A percentile compares a stretch with the other conserved stretches of the same genome.
phyloP scores from a whole-genome alignment of 352 stramenopile species.

The Thalassiosira oceanica region DNA sequence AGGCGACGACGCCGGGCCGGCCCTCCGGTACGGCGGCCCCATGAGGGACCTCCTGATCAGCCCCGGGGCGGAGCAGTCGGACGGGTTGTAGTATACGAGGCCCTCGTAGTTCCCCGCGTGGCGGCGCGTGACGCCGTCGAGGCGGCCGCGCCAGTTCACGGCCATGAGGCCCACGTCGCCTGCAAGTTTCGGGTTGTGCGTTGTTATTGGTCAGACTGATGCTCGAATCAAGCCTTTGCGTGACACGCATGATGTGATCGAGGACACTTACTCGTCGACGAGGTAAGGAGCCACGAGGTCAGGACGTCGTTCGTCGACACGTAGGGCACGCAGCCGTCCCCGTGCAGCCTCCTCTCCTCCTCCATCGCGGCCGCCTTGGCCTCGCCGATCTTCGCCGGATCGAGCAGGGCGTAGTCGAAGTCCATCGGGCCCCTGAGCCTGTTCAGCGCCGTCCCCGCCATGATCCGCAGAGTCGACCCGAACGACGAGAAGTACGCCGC shows the following conservation, averaged over 20 bases:
- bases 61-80: slow-evolving; percentile 53
- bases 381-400: neutral
- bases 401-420: neutral
- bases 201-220: no score
- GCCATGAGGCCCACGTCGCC: slow-evolving; percentile 1
- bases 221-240: no score
- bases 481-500: neutral
- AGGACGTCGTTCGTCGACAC: neutral
- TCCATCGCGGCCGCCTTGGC: neutral
- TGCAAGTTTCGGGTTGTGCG: no score
- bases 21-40: slow-evolving; percentile 25
- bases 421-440: neutral
- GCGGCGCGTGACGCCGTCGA: neutral
- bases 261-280: no score
- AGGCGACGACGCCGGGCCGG: slow-evolving; percentile 15
- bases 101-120: slow-evolving; percentile 5
- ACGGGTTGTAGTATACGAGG: neutral
- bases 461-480: neutral
- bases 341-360: neutral
- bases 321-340: neutral
- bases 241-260: no score
- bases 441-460: neutral
- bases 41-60: slow-evolving; percentile 50
- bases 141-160: neutral
- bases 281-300: neutral